phyloP scores from a whole-genome alignment of 2,329 filamentous ascomycete species.

The Fusarium liriodendri region DNA sequence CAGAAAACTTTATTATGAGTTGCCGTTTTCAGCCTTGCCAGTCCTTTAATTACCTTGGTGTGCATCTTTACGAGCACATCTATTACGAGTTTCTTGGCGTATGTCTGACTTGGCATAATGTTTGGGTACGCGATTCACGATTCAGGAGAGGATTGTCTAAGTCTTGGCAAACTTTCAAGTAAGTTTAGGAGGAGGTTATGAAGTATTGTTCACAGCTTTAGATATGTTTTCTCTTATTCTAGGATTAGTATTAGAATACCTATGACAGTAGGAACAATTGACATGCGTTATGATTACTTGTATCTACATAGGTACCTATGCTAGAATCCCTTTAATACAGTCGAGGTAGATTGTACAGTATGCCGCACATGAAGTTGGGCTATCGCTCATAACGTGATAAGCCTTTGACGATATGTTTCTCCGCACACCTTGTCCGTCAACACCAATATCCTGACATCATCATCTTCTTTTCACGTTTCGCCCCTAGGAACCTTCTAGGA shows the following conservation, averaged over 20 bases:
- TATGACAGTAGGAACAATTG: too few species aligned
- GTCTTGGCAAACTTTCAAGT: too few species aligned
- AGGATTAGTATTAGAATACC: too few species aligned
- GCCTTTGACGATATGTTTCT: neutral
- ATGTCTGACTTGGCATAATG: neutral
- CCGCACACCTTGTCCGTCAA: neutral
- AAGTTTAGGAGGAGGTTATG: too few species aligned
- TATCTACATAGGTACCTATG: too few species aligned
- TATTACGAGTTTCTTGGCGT: neutral
- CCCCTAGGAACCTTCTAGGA: neutral
- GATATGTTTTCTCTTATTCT: too few species aligned
- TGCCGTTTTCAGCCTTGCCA: neutral
- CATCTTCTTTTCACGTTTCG: neutral
- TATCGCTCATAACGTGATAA: neutral
- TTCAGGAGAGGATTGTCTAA: too few species aligned
- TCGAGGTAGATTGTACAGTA: neutral
- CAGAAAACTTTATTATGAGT: neutral
- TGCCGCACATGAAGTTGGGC: neutral
- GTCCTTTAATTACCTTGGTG: neutral
- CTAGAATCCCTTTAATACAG: too few species aligned
- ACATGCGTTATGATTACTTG: too few species aligned
- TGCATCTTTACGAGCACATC: neutral
- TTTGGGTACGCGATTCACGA: neutral
- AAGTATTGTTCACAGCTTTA: too few species aligned
- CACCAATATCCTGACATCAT: neutral